Evolutionary conservation across 139 green algal species (phyloP).

Genomic region (Dunaliella sp.): DNA sequence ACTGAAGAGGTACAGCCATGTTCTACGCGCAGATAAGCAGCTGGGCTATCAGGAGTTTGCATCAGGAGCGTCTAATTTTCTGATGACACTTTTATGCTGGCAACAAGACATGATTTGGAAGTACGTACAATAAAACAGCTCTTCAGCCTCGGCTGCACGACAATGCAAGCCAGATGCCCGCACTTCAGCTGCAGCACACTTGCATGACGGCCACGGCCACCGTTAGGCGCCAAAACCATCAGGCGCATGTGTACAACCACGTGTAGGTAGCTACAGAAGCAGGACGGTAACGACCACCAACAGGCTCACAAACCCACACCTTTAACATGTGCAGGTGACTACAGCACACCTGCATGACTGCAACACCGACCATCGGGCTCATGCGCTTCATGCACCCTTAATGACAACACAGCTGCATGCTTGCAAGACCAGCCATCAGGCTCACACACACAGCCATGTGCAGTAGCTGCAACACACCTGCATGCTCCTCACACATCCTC

Average conservation of each 20-base stretch:
- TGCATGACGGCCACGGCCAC: background rate
- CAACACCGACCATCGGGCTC: too few species aligned
- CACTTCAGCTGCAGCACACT: background rate
- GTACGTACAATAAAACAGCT: background rate
- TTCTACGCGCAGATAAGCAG: background rate
- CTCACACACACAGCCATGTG: too few species aligned
- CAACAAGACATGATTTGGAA: background rate
- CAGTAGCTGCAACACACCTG: too few species aligned
- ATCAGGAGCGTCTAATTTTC: background rate
- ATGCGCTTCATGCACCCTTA: too few species aligned
- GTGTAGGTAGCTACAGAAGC: background rate
- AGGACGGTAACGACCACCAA: too few species aligned
- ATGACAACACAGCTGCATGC: too few species aligned
- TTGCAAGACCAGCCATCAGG: too few species aligned
- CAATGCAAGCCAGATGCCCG: background rate
- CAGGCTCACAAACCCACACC: too few species aligned
- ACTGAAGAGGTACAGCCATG: background rate
- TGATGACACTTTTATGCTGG: too few species aligned
- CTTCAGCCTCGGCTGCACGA: background rate
- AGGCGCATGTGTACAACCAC: background rate
- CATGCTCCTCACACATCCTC: too few species aligned
- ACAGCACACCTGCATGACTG: background rate
- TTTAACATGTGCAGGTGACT: background rate
- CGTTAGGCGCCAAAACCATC: background rate
- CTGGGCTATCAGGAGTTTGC: background rate